Base-by-base conservation (phyloP, 2,329 filamentous ascomycete genomes). In the Colletotrichum sp. region DNA sequence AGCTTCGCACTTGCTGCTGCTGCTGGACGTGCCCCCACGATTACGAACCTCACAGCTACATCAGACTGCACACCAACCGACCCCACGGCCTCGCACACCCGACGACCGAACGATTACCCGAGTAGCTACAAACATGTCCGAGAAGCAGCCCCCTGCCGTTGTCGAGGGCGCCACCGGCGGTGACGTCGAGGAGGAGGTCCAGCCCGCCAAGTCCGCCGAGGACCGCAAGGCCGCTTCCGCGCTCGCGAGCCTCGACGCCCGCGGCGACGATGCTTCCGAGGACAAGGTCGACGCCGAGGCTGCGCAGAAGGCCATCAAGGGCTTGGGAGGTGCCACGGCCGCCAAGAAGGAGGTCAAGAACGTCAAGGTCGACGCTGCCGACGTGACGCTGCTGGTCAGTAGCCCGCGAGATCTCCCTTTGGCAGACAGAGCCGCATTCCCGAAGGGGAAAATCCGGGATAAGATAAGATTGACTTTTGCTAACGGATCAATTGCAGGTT, bases 171-270 rank as follows among this genome's bases (percentile, higher is more conserved):
- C 91, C 75, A 88, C 90, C 34, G 86, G 88, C 61, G 90, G 88
- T 76, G 90, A 92, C 77, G 86, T 89, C 77, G 91, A 92, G 73
- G 90, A 92, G 77, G 90, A 92, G 79, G 84, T 88, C 79, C 78
- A 84, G 36, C 84, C 86, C 72, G 89, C 90, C 81, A 94, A 93
- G 84, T 92, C 90, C 57, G 93, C 94, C 81, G 94, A 95, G 84
- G 94, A 95, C 86, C 92, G 93, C 84, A 95, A 95, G 85, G 93
- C 94, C 61, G 93, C 93, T 55, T 93, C 92, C 8, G 94, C 94
- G 34, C 91, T 96, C 75, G 93, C 93, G 64, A 91, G 90, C 77
- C 92, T 96, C 79, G 94, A 95, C 82, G 83, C 86, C 59, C 83
- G 85, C 48, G 87, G 86, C 74, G 86, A 87, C 71, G 88, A 90